Evolutionary conservation across 768 basidiomycete species (phyloP).

Genomic region (Boletus eberwhitei): DNA sequence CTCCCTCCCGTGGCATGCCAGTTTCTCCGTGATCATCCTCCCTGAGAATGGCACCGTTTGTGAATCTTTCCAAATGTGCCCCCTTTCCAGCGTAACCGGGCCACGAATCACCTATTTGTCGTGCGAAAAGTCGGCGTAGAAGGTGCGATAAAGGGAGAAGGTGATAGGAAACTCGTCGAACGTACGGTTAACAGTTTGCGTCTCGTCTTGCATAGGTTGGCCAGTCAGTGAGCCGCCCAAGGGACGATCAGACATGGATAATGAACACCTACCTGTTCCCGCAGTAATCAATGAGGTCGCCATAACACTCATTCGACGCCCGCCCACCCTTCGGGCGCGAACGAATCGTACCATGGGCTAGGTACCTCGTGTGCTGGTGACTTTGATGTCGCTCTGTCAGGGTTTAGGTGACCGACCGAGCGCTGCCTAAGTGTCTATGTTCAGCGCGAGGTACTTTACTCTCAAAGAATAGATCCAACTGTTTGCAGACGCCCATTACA

Average conservation of each 20-base stretch:
- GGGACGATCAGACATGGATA: not conserved
- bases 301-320: constrained; percentile 57
- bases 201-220: constrained; percentile 55
- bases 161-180: constrained; percentile 59
- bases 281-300: constrained; percentile 75
- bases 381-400: too few species aligned
- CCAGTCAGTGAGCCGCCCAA: constrained; percentile 42
- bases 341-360: constrained; percentile 69
- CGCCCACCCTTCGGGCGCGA: constrained; percentile 55
- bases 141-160: constrained; percentile 63
- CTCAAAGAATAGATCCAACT: too few species aligned
- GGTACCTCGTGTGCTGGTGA: constrained; percentile 33
- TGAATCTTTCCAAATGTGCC: constrained; percentile 49
- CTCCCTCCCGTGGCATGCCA: constrained; percentile 40
- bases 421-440: too few species aligned
- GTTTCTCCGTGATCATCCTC: constrained; percentile 66
- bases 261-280: constrained; percentile 50
- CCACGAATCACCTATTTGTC: constrained; percentile 63
- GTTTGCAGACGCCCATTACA: too few species aligned
- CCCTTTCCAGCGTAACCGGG: too few species aligned
- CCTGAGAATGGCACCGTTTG: constrained; percentile 69
- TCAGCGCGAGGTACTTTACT: too few species aligned
- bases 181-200: constrained; percentile 68
- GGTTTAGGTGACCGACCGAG: too few species aligned
- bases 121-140: constrained; percentile 83